Conservation (phyloP, 495 filamentous ascomycete genomes). For the Penicillium verhagenii region DNA sequence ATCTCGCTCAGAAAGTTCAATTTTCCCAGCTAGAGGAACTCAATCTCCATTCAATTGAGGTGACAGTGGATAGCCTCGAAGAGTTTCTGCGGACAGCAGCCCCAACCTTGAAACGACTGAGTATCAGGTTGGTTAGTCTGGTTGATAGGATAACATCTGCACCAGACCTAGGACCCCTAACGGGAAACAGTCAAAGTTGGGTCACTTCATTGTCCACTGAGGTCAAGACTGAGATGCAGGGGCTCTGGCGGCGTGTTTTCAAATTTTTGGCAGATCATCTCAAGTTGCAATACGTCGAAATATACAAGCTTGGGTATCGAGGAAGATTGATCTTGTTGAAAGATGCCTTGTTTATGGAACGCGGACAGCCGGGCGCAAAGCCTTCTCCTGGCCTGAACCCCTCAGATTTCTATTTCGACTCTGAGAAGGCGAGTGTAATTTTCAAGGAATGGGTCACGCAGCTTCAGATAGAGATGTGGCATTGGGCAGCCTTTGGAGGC, state of each 20-base stretch:
- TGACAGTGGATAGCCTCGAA: background rate
- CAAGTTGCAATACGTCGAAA: background rate
- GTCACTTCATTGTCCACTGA: background rate
- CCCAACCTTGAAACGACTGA: conserved; percentile 2
- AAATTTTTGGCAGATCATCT: conserved; percentile 4
- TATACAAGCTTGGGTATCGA: background rate
- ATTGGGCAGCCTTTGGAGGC: background rate
- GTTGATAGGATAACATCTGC: conserved; percentile 1
- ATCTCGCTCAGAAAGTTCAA: conserved; percentile 2
- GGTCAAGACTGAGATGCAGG: background rate
- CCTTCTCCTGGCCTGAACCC: background rate
- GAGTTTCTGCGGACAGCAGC: conserved; percentile 2
- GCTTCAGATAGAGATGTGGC: conserved; percentile 2
- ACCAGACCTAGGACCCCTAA: conserved; percentile 3
- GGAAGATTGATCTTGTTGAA: background rate
- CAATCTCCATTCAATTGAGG: conserved; percentile 7
- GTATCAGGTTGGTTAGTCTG: background rate
- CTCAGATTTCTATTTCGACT: conserved; percentile 3
- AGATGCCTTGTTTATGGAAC: background rate
- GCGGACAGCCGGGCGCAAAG: conserved; percentile 3
- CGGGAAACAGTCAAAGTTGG: background rate
- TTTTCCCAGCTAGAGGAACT: conserved; percentile 7
- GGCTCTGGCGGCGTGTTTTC: background rate
- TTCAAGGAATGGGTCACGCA: conserved; percentile 5
- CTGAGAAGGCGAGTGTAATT: background rate